Conservation (phyloP, 2,329 filamentous ascomycete genomes). For the Gnomoniopsis sp. region DNA sequence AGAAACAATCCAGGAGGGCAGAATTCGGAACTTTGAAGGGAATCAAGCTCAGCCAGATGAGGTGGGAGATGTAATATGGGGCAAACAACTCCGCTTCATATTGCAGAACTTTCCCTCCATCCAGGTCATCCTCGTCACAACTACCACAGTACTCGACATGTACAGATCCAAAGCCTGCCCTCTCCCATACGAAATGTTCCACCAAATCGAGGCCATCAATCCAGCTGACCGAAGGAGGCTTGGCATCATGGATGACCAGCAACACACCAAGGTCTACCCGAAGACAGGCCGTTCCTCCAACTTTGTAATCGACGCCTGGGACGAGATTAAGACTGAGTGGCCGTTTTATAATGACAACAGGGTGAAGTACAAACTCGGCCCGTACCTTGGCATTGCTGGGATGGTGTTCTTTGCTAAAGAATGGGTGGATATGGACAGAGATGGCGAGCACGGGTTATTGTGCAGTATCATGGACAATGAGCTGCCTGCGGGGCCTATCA, state of each 20-base stretch:
- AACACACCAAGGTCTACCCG: neutral
- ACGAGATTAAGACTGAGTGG: conserved; percentile 2
- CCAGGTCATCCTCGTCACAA: neutral
- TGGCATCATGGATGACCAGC: conserved; percentile 1
- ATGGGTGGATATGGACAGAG: conserved; percentile 1
- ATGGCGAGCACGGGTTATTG: neutral
- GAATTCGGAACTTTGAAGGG: neutral
- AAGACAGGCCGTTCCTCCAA: conserved; percentile 3
- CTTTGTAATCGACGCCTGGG: conserved; percentile 10
- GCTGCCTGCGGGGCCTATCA: neutral
- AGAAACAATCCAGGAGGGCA: neutral
- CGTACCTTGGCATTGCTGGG: neutral
- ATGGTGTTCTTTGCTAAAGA: conserved; percentile 8
- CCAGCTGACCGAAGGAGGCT: conserved; percentile 2
- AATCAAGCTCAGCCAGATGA: neutral
- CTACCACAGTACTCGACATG: conserved; percentile 1
- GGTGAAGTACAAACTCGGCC: neutral
- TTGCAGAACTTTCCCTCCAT: neutral
- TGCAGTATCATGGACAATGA: neutral
- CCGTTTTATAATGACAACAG: neutral
- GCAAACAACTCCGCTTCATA: conserved; percentile 12
- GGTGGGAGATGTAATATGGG: conserved; percentile 8
- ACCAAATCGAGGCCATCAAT: conserved; percentile 3
- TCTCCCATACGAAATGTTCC: neutral
- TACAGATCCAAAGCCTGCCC: neutral